phyloP scores from a whole-genome alignment of 495 filamentous ascomycete species.

The Penicillium fimorum region DNA sequence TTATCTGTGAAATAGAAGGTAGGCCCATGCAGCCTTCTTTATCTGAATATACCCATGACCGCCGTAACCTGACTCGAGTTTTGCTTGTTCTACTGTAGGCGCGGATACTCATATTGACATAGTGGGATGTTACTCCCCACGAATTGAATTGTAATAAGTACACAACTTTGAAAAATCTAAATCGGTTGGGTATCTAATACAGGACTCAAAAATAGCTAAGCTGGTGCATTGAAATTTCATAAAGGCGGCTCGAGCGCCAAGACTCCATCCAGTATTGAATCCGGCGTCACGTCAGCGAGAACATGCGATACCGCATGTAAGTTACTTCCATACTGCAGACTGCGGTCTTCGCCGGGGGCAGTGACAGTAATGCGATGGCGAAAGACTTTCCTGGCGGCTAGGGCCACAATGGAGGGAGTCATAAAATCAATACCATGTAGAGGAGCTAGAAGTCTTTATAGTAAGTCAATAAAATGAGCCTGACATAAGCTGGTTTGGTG shows the following conservation, averaged over 20 bases:
- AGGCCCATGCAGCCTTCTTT: not conserved
- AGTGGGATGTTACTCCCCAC: not conserved
- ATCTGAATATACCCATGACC: not conserved
- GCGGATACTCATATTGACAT: not conserved
- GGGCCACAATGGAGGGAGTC: conserved; percentile 76
- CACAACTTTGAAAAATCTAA: not conserved
- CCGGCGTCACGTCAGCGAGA: conserved; percentile 65
- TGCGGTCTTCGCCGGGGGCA: conserved; percentile 70
- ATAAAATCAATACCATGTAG: conserved; percentile 79
- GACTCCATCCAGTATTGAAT: conserved; percentile 83
- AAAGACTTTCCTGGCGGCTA: conserved; percentile 89
- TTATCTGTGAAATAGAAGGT: not conserved
- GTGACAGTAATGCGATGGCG: conserved; percentile 75
- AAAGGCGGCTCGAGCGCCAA: conserved; percentile 70
- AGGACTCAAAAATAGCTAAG: not conserved
- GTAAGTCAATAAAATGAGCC: not conserved
- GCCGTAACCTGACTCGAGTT: not conserved
- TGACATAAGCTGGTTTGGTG: not conserved
- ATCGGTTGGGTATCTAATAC: conserved; percentile 6
- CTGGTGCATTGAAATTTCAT: conserved; percentile 26
- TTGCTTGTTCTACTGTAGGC: not conserved
- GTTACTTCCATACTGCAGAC: conserved; percentile 91
- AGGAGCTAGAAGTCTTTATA: conserved; percentile 60
- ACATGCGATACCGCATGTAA: conserved; percentile 60
- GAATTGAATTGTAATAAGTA: not conserved